Conservation (phyloP, 2,329 filamentous ascomycete genomes). For the Trichophyton schoenleinii region DNA sequence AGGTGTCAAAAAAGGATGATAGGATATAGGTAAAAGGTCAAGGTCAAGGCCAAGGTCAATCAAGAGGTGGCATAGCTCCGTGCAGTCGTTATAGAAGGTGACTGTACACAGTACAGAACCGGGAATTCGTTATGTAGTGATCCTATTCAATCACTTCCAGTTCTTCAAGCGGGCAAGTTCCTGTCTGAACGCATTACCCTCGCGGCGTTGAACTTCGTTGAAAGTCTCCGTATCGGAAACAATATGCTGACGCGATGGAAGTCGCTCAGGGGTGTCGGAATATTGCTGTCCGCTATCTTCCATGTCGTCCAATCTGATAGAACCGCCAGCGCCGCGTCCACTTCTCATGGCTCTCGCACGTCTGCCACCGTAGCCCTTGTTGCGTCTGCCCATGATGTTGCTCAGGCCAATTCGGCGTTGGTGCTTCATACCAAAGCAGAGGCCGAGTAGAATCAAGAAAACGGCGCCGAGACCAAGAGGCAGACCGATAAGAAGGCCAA, state of each 20-base stretch:
- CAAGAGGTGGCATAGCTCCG: background rate
- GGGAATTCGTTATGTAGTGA: background rate
- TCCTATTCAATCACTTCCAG: slow-evolving; percentile 16
- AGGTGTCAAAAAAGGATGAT: background rate
- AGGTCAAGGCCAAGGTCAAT: background rate
- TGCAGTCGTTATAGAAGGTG: background rate
- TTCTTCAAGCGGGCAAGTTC: slow-evolving; percentile 29
- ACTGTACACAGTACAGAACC: background rate
- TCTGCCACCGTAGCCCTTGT: slow-evolving; percentile 27
- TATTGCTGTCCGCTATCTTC: slow-evolving; percentile 16
- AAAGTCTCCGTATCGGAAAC: slow-evolving; percentile 18
- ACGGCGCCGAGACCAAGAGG: slow-evolving; percentile 29
- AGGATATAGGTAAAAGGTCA: background rate
- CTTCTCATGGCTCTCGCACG: slow-evolving; percentile 27
- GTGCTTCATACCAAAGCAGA: slow-evolving; percentile 32
- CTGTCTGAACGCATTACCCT: slow-evolving; percentile 25
- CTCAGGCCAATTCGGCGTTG: slow-evolving; percentile 27
- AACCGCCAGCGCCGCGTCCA: slow-evolving; percentile 16
- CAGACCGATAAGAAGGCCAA: slow-evolving; percentile 31
- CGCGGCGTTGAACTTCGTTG: slow-evolving; percentile 19
- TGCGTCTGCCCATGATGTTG: slow-evolving; percentile 24
- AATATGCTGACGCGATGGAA: slow-evolving; percentile 8
- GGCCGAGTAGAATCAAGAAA: slow-evolving; percentile 24
- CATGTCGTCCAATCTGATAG: slow-evolving; percentile 21
- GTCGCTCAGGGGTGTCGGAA: slow-evolving; percentile 15